Percentiles rank a stretch among this genome's conserved stretches.
phyloP scores from a whole-genome alignment of 306 rosid genomes.

The Geum urbanum region DNA sequence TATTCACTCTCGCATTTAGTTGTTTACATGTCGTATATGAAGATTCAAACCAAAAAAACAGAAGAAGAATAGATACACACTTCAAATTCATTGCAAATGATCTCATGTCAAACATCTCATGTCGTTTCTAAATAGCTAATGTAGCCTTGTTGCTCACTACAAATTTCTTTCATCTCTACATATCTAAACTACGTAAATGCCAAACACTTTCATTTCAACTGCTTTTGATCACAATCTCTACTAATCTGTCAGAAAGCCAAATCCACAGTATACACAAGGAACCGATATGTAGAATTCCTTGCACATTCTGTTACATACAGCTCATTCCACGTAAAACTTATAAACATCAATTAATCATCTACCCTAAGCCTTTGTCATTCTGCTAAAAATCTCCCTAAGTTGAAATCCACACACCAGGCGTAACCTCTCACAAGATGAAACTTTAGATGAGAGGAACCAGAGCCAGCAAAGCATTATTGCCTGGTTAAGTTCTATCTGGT shows the following conservation, averaged over 20 bases:
- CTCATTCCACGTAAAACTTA: not conserved
- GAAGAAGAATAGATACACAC: too few relatives aligned
- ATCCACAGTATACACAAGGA: not conserved
- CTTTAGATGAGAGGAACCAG: constrained; percentile 24
- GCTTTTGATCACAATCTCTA: not conserved
- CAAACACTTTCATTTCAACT: not conserved
- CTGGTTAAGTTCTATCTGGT: constrained; percentile 19
- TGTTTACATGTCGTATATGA: too few relatives aligned
- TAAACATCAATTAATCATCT: constrained; percentile 7
- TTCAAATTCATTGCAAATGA: not conserved
- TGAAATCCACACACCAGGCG: constrained; percentile 1
- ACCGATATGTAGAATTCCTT: not conserved
- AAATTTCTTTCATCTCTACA: not conserved
- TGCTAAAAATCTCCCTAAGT: constrained; percentile 2
- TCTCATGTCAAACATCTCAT: not conserved
- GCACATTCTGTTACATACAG: constrained; percentile 5
- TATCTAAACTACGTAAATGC: not conserved
- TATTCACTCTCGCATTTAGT: too few relatives aligned
- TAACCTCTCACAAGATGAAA: constrained; percentile 9
- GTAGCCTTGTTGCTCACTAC: not conserved
- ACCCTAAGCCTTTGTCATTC: not conserved
- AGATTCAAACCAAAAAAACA: not conserved
- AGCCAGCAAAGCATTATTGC: constrained; percentile 38
- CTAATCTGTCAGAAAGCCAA: not conserved
- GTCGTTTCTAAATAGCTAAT: not conserved